Percentiles rank a stretch among this genome's conserved stretches.
These are phyloP conservation scores for Ceratobasidium sp. DNA, from an alignment of 1,284 basidiomycete species.

Conservation along the genomic window DNA sequence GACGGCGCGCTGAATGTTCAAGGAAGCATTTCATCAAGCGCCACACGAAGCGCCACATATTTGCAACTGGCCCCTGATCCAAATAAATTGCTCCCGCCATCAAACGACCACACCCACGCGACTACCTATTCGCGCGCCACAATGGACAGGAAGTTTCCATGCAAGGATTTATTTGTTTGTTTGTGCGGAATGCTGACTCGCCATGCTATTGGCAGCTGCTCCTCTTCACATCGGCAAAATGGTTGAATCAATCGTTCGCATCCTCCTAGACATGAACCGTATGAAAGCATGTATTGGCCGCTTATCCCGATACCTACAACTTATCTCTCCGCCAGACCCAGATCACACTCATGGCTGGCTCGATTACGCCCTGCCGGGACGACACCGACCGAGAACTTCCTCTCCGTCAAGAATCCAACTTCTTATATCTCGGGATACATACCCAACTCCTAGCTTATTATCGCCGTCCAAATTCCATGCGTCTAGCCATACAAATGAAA, in stretches of 20 bases:
- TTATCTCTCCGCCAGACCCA: conserved; percentile 44
- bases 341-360: conserved; percentile 55
- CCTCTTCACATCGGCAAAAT: conserved; percentile 20
- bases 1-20: too few relatives aligned
- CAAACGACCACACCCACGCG: too few relatives aligned
- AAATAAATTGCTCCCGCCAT: too few relatives aligned
- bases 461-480: conserved; percentile 53
- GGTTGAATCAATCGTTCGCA: conserved; percentile 9
- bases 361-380: conserved; percentile 71
- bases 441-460: conserved; percentile 73
- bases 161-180: too few relatives aligned
- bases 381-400: conserved; percentile 89
- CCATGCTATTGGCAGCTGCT: too few relatives aligned
- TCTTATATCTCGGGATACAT: conserved; percentile 87
- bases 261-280: conserved; percentile 15
- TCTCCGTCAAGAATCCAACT: conserved; percentile 87
- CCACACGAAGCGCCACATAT: too few relatives aligned
- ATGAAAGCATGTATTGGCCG: conserved; percentile 10
- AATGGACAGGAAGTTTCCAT: too few relatives aligned
- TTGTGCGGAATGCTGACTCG: too few relatives aligned
- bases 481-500: conserved; percentile 35
- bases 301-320: too few relatives aligned
- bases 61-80: too few relatives aligned
- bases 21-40: too few relatives aligned
- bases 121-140: too few relatives aligned